These are phyloP conservation scores for Anethum foeniculum DNA, from an alignment of 140 eudicot species.

Conservation along the genomic window DNA sequence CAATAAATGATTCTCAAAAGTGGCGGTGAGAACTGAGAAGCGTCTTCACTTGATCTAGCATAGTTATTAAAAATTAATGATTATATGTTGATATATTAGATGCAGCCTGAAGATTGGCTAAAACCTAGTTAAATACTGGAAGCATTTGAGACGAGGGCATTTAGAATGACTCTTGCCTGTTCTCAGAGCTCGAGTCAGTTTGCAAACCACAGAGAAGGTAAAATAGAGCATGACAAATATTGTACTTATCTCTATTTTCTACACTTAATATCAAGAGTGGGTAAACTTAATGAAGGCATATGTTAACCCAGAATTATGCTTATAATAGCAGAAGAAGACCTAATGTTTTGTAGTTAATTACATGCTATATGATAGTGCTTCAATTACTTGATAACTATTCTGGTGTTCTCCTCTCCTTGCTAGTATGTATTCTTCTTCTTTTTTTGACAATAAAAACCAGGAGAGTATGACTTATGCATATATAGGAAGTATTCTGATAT, in stretches of 20 bases:
- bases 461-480: not conserved
- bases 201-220: constrained; percentile 85
- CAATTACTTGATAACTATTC: not conserved
- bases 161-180: constrained; percentile 68
- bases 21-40: not conserved
- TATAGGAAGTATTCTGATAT: not conserved
- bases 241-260: constrained; percentile 2
- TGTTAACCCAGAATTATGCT: too few species aligned
- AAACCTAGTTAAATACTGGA: constrained; percentile 59
- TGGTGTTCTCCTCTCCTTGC: not conserved
- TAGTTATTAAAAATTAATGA: not conserved
- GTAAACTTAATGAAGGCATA: not conserved
- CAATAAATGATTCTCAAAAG: not conserved
- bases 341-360: not conserved
- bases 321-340: not conserved
- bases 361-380: not conserved
- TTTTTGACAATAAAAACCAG: not conserved
- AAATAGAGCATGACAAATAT: not conserved
- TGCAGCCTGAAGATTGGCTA: constrained; percentile 90
- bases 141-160: constrained; percentile 89
- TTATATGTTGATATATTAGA: constrained; percentile 7
- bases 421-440: too few species aligned
- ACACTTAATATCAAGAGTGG: not conserved
- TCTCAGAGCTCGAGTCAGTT: constrained; percentile 56
- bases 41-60: not conserved